Percentiles rank a stretch among this genome's conserved stretches.
Evolutionary conservation across 305 asterid species (phyloP).

Genomic region (Fraxinus sp.): DNA sequence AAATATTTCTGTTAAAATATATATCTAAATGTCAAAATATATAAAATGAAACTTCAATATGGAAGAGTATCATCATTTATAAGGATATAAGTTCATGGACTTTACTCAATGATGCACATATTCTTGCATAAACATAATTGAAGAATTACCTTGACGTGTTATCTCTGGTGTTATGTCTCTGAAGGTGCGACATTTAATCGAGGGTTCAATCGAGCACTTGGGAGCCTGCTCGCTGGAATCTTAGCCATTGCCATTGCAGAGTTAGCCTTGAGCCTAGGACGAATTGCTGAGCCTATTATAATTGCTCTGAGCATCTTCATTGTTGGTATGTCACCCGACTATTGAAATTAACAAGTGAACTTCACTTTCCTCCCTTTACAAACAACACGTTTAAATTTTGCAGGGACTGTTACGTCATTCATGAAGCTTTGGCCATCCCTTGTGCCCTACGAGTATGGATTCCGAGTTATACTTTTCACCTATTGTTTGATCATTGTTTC

Average conservation of each 20-base stretch:
- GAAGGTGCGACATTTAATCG: constrained; percentile 63
- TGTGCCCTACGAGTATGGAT: constrained; percentile 64
- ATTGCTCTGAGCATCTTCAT: constrained; percentile 76
- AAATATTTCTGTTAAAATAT: neutral
- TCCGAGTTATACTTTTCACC: constrained; percentile 64
- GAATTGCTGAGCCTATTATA: constrained; percentile 51
- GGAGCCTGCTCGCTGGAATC: constrained; percentile 62
- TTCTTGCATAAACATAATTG: neutral
- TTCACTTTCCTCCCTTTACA: neutral
- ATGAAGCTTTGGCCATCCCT: constrained; percentile 69
- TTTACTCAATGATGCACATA: neutral
- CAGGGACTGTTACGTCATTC: constrained; percentile 61
- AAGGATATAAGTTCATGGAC: neutral
- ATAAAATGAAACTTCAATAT: neutral
- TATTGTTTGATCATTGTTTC: constrained; percentile 66
- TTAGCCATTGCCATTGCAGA: constrained; percentile 48
- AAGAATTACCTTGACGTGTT: neutral
- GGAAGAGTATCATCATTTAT: neutral
- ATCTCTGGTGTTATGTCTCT: constrained; percentile 1
- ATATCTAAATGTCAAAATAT: neutral
- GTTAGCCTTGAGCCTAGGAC: constrained; percentile 50
- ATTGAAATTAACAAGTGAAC: neutral
- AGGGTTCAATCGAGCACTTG: constrained; percentile 70
- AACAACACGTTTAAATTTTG: neutral
- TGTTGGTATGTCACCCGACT: constrained; percentile 38